A percentile compares a stretch with the other conserved stretches of the same genome.
These are phyloP conservation scores for Daldinia caldariorum DNA, from an alignment of 495 filamentous ascomycete species.

Conservation along the genomic window DNA sequence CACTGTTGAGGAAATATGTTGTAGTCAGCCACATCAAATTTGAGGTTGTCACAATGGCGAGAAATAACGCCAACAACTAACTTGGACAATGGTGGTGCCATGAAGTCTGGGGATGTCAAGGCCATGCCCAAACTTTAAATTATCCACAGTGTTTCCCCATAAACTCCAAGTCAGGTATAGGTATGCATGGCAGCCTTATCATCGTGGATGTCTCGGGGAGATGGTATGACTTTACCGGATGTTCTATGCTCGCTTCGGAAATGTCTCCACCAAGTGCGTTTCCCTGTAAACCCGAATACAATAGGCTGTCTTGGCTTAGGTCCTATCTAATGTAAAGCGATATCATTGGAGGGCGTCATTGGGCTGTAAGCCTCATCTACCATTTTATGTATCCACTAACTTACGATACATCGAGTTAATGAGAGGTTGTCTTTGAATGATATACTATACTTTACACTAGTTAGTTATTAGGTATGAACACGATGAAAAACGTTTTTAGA, in stretches of 20 bases:
- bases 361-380: slow-evolving; percentile 39
- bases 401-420: not conserved
- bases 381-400: slow-evolving; percentile 15
- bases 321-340: slow-evolving; percentile 20
- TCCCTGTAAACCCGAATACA: slow-evolving; percentile 39
- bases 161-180: not conserved
- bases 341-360: slow-evolving; percentile 30
- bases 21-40: slow-evolving; percentile 18
- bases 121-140: slow-evolving; percentile 28
- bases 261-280: slow-evolving; percentile 27
- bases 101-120: slow-evolving; percentile 13
- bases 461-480: not conserved
- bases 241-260: slow-evolving; percentile 23
- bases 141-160: slow-evolving; percentile 25
- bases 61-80: slow-evolving; percentile 4
- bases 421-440: not conserved
- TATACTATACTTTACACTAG: not conserved
- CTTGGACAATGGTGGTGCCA: slow-evolving; percentile 13
- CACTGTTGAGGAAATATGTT: slow-evolving; percentile 13
- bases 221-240: slow-evolving; percentile 25
- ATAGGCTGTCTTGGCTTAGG: slow-evolving; percentile 32
- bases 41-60: slow-evolving; percentile 21
- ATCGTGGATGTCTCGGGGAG: slow-evolving; percentile 32
- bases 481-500: slow-evolving; percentile 5
- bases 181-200: slow-evolving; percentile 27